Evolutionary conservation across 805 yeast genomes (phyloP), one percentile per base, ranked within the genome.

Genomic region (Wickerhamiella alocasiicola): DNA sequence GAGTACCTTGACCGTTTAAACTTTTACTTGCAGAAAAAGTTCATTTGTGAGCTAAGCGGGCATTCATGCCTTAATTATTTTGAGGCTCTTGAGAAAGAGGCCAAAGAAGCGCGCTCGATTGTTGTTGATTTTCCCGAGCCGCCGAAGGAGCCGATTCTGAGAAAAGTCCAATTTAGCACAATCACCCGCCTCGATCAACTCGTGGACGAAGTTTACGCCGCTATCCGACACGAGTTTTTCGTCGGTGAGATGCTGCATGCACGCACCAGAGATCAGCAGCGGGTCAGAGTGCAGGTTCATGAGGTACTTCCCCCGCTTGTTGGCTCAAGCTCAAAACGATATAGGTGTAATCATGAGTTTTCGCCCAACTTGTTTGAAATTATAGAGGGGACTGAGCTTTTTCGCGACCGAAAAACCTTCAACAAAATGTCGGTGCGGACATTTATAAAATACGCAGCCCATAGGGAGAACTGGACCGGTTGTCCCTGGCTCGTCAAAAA

Each of bases 31-130:
- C 61, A 57, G 46, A 76, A 75, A 49, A 81, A 83, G 57, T 91
- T 91, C 61, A 91, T 85, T 9, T 91, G 97, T 63, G 98, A 91
- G 61, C 80, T 88, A 36, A 83, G 96, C 0, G 98, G 98, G 11
- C 82, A 84, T 53, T 79, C 95, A 13, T 80, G 93, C 52, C 68
- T 88, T 44, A 83, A 95, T 1, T 91, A 72, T 57, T 87, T 87
- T 57, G 93, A 91, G 53, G 98, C 97, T 0, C 67, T 74, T 33
- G 74, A 75, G 41, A 76, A 81, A 44, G 98, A 88, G 62, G 70
- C 47, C 28, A 36, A 39, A 4, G 63, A 58, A 45, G 49, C 74
- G 53, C 52, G 66, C 37, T 50, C 72, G 46, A 84, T 88, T 39
- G 94, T 85, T 53, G 66, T 70, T 42, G 71, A 73, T 53, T 91